Evolutionary conservation across 2,329 filamentous ascomycete genomes (phyloP).

Genomic region (Tetracladium maxilliforme): DNA sequence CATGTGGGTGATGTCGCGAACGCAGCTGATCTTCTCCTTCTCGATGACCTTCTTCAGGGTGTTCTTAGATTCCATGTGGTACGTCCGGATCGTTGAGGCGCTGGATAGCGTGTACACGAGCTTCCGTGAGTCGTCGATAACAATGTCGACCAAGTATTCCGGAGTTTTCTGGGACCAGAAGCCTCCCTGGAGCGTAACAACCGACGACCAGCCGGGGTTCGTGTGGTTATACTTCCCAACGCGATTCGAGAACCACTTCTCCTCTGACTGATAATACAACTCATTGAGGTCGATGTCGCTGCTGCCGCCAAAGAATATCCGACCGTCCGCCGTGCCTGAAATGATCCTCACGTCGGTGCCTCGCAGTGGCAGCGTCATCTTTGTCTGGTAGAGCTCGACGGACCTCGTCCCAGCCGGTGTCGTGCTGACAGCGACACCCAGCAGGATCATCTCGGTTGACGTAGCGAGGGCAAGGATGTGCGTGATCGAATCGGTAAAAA

Average conservation of each 20-base stretch:
- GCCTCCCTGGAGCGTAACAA: constrained; percentile 36
- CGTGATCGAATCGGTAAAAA: constrained; percentile 76
- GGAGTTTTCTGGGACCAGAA: constrained; percentile 34
- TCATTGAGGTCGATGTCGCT: constrained; percentile 82
- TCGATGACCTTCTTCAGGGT: constrained; percentile 50
- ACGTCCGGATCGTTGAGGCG: constrained; percentile 78
- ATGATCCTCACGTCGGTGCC: constrained; percentile 68
- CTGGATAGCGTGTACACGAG: constrained; percentile 86
- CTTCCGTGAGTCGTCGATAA: constrained; percentile 75
- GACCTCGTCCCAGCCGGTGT: constrained; percentile 52
- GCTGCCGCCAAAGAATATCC: constrained; percentile 82
- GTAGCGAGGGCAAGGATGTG: constrained; percentile 86
- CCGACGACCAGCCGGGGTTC: constrained; percentile 53
- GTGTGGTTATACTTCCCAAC: constrained; percentile 86
- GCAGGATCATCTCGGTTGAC: constrained; percentile 65
- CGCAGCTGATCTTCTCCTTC: constrained; percentile 41
- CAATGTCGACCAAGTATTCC: constrained; percentile 64
- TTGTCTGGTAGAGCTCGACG: constrained; percentile 75
- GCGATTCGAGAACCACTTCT: constrained; percentile 86
- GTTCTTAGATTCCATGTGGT: constrained; percentile 60
- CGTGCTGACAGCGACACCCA: constrained; percentile 64
- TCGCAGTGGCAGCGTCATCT: constrained; percentile 65
- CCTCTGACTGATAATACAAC: constrained; percentile 90
- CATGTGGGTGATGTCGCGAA: constrained; percentile 73
- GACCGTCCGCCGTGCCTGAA: constrained; percentile 59